Evolutionary conservation across 1,284 basidiomycete genomes (phyloP).

Genomic region (Boletus calvinii): DNA sequence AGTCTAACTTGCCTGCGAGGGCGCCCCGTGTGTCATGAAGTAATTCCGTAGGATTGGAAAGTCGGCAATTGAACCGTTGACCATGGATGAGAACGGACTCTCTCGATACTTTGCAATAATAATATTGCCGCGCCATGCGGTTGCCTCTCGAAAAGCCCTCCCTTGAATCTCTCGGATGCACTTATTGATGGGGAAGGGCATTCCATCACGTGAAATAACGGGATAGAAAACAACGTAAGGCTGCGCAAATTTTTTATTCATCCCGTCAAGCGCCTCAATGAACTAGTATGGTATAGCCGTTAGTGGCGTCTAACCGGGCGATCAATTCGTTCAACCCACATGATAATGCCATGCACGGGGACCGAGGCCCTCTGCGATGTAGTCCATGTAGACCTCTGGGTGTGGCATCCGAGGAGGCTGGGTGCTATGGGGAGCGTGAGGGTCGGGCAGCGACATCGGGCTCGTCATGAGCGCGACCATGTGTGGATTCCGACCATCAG

Average conservation of each 20-base stretch:
- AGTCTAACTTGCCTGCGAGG: constrained; percentile 37
- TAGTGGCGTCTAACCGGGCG: constrained; percentile 15
- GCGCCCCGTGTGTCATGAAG: constrained; percentile 60
- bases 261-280: constrained; percentile 71
- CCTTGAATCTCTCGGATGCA: constrained; percentile 72
- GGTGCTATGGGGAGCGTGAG: constrained; percentile 43
- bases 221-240: constrained; percentile 82
- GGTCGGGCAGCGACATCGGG: constrained; percentile 49
- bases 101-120: constrained; percentile 73
- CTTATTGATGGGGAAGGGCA: constrained; percentile 77
- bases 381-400: constrained; percentile 81
- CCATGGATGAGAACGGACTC: constrained; percentile 64
- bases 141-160: constrained; percentile 51
- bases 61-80: constrained; percentile 74
- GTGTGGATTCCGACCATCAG: constrained; percentile 66
- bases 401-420: constrained; percentile 62
- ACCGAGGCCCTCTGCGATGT: constrained; percentile 69
- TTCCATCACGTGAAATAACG: constrained; percentile 66
- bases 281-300: constrained; percentile 42
- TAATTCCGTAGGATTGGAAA: constrained; percentile 79
- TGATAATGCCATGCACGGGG: constrained; percentile 69
- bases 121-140: constrained; percentile 76
- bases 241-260: constrained; percentile 71
- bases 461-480: constrained; percentile 69
- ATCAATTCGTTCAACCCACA: constrained; percentile 40